Percentiles rank a stretch among this genome's conserved stretches.
phyloP scores from a whole-genome alignment of 768 basidiomycete species.

The Cystofilobasidium capitatum region DNA sequence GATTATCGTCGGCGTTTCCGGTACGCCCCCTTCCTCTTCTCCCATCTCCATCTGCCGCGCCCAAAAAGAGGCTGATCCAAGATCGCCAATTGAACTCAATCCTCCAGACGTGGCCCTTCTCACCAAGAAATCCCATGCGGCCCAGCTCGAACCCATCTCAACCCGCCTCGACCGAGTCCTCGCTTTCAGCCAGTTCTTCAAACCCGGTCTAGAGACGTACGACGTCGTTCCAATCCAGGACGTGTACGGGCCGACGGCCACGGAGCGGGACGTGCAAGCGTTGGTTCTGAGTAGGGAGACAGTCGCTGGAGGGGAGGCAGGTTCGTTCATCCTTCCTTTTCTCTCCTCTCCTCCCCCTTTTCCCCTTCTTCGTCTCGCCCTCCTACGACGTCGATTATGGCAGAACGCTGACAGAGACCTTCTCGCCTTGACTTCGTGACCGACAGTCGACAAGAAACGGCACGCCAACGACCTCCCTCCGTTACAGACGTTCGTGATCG shows the following conservation, averaged over 20 bases:
- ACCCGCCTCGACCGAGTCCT: neutral
- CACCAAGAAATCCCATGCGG: conserved; percentile 8
- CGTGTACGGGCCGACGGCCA: conserved; percentile 82
- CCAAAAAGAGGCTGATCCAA: neutral
- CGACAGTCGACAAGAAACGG: conserved; percentile 56
- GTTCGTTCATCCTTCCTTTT: conserved; percentile 45
- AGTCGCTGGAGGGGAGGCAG: conserved; percentile 57
- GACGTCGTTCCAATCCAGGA: conserved; percentile 69
- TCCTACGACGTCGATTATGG: neutral
- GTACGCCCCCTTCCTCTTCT: conserved; percentile 43
- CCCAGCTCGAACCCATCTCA: conserved; percentile 6
- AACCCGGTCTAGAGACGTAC: conserved; percentile 9
- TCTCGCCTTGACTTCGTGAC: neutral
- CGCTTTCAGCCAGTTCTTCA: conserved; percentile 7
- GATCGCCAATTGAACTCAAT: neutral
- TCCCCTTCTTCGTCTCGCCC: neutral
- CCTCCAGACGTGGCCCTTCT: neutral
- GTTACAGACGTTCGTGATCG: conserved; percentile 66
- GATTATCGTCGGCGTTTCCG: conserved; percentile 81
- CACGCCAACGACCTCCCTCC: conserved; percentile 50
- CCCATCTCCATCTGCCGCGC: conserved; percentile 10
- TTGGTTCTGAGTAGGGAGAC: conserved; percentile 90
- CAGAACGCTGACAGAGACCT: neutral
- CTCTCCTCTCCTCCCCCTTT: conserved; percentile 5
- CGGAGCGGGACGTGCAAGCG: conserved; percentile 79